Base-by-base conservation (phyloP, 306 rosid genomes). In the Hippophae rhamnoides region DNA sequence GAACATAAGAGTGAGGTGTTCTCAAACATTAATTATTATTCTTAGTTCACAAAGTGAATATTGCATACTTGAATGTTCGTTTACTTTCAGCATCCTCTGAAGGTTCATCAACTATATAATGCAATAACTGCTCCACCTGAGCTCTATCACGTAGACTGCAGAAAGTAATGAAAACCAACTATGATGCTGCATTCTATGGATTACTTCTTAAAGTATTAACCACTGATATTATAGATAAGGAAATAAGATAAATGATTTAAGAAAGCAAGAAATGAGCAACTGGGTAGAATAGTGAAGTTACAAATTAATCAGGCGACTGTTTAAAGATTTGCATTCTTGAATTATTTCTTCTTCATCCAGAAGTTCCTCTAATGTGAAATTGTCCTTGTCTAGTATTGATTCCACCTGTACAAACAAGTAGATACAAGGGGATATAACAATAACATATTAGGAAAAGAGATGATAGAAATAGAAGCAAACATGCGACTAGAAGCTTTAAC, bases 261-360 rank as follows among this genome's bases (percentile, higher is more conserved):
- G 18, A 47, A 8, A 59, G 43, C 47, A 59, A 26, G 40, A 58
- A 47, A 7, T 43, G 12, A 72, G 10, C 65, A 27, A 42, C 27
- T 25, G 14, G 47, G 51, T 58, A 27, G 9, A 66, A 57, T 52
- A 60, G 67, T 31, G 54, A 61, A 70, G 53, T 60, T 85, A 93
- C 99, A 84, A 89, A 74, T 93, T 88, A 75, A 93, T 84, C 67
- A 93, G 95, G 41, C 99, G 97, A 61, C 94, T 93, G 82, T 93
- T 93, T 57, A 89, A 79, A 61, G 95, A 86, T 81, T 93, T 93
- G 99, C 97, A 93, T 77, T 93, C 99, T 79, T 93, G 99, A 69
- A 93, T 93, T 71, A 93, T 80, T 77, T 93, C 99, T 72, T 93
- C 99, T 74, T 93, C 99, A 57, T 93, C 99, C 25, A 93, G 79